Evolutionary conservation across 2,329 filamentous ascomycete genomes (phyloP), one percentile per base, ranked within the genome.

Genomic region (Tolypocladium pustulatum): DNA sequence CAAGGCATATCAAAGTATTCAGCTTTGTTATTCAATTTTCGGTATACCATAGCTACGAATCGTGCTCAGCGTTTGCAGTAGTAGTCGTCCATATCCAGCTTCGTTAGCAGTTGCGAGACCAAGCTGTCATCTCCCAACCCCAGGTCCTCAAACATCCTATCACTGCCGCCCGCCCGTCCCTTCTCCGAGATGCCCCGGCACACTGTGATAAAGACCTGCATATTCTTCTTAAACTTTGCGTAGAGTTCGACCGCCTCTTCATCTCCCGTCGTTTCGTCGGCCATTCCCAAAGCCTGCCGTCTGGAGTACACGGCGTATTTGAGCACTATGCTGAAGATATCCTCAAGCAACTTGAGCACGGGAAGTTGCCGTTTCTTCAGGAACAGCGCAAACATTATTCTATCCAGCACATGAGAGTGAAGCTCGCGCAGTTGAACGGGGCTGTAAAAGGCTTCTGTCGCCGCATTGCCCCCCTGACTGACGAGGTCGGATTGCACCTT

Each of bases 361-460:
- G 89, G 86, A 60, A 84, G 79, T 69, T 96, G 91, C 40, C 88
- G 79, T 66, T 88, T 89, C 60, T 88, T 81, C 3, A 96, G 75
- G 17, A 96, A 79, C 0, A 94, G 75, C 0, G 84, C 83, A 61
- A 85, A 83, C 74, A 92, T 82, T 54, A 95, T 91, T 56, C 84
- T 80, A 67, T 95, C 88, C 2, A 96, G 78, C 9, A 87, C 82
- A 38, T 82, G 77, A 61, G 91, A 87, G 64, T 96, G 91, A 30
- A 86, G 82, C 51, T 84, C 80, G 27, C 86, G 80, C 15, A 96
- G 73, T 49, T 82, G 78, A 43, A 87, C 84, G 0, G 92, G 81
- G 17, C 89, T 88, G 63, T 68, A 66, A 0, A 66, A 58, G 15
- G 22, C 20, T 3, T 67, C 65, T 13, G 68, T 64, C 56, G 64